A percentile compares a stretch with the other conserved stretches of the same genome.
Conservation (phyloP, 345 rosid genomes). For the Clausena lansium region DNA sequence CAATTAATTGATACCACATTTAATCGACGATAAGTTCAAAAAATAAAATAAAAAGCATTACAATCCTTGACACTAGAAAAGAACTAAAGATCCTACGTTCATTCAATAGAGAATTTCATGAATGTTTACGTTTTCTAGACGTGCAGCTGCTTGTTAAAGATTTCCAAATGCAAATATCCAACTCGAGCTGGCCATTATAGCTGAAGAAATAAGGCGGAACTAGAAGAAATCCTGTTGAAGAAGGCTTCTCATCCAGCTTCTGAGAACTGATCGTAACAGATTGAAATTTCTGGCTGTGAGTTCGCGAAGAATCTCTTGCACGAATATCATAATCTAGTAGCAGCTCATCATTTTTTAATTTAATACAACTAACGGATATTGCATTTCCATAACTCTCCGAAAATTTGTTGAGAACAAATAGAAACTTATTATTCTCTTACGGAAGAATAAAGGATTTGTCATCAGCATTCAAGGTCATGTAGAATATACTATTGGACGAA, state of each 20-base stretch:
- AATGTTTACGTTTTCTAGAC: background rate
- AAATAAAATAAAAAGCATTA: no score
- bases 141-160: background rate
- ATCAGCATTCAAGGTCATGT: conserved; percentile 4
- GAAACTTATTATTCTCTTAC: conserved; percentile 19
- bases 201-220: no score
- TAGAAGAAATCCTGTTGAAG: background rate
- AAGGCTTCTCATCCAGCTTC: background rate
- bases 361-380: conserved; percentile 26
- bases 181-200: background rate
- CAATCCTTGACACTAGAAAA: no score
- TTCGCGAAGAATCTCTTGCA: background rate
- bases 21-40: no score
- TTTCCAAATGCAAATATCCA: background rate
- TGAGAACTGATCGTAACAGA: background rate
- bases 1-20: no score
- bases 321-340: background rate
- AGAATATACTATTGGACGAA: background rate
- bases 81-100: no score
- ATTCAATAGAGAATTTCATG: no score
- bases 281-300: background rate
- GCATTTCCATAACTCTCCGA: conserved; percentile 19
- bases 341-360: background rate
- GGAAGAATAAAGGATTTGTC: conserved; percentile 29
- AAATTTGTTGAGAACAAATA: conserved; percentile 24